A percentile compares a stretch with the other conserved stretches of the same genome.
These are phyloP conservation scores for Psilocybe mexicana DNA, from an alignment of 1,284 basidiomycete genomes.

Conservation along the genomic window DNA sequence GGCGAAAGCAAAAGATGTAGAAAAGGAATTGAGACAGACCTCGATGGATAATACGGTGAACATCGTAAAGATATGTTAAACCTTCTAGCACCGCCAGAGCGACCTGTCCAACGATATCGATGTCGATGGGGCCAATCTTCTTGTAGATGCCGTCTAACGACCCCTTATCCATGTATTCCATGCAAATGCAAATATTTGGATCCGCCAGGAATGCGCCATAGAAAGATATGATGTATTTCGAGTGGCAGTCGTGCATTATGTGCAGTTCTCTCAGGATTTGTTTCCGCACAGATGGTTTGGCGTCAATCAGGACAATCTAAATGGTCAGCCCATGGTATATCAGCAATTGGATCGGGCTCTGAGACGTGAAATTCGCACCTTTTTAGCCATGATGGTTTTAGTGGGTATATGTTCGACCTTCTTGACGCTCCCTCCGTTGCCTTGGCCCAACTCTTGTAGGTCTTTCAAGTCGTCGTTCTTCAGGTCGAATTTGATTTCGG, in stretches of 20 bases:
- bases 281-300: slow-evolving; percentile 94
- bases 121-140: slow-evolving; percentile 88
- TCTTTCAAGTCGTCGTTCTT: slow-evolving; percentile 84
- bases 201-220: slow-evolving; percentile 96
- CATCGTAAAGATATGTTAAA: slow-evolving; percentile 97
- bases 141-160: slow-evolving; percentile 95
- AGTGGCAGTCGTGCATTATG: slow-evolving; percentile 98
- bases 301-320: slow-evolving; percentile 97
- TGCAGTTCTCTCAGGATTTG: slow-evolving; percentile 97
- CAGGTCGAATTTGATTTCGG: slow-evolving; percentile 75
- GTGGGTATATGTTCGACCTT: slow-evolving; percentile 90
- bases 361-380: slow-evolving; percentile 54
- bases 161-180: slow-evolving; percentile 96
- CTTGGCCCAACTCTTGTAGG: slow-evolving; percentile 88
- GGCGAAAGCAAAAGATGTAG: neutral
- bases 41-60: slow-evolving; percentile 97
- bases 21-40: slow-evolving; percentile 51
- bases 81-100: slow-evolving; percentile 91
- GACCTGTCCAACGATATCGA: slow-evolving; percentile 89
- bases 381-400: slow-evolving; percentile 91
- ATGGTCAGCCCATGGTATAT: slow-evolving; percentile 5
- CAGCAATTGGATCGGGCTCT: neutral
- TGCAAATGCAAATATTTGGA: slow-evolving; percentile 99
- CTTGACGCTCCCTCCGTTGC: slow-evolving; percentile 96
- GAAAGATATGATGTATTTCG: slow-evolving; percentile 93